Percentiles rank a stretch among this genome's conserved stretches.
These are phyloP conservation scores for Fusarium sp. DNA, from an alignment of 2,329 filamentous ascomycete genomes.

Conservation along the genomic window DNA sequence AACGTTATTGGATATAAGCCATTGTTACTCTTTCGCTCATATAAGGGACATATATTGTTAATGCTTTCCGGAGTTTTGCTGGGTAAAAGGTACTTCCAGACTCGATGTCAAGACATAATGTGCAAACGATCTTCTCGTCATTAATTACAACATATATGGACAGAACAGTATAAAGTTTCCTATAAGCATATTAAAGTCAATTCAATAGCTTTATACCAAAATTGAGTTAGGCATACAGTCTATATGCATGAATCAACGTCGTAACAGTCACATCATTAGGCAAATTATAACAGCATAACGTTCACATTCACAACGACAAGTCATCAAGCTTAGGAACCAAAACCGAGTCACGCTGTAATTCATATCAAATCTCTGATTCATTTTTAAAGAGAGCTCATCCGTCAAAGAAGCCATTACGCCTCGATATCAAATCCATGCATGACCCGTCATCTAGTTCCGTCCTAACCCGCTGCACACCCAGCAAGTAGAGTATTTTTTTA, in stretches of 20 bases:
- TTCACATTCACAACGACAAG: slow-evolving; percentile 5
- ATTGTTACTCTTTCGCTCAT: too few relatives aligned
- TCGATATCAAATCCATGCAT: slow-evolving; percentile 55
- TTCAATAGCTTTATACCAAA: too few relatives aligned
- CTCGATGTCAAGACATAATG: too few relatives aligned
- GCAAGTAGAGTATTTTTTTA: slow-evolving; percentile 51
- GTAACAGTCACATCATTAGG: slow-evolving; percentile 3
- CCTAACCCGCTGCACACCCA: slow-evolving; percentile 57
- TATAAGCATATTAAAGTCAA: too few relatives aligned
- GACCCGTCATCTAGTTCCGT: slow-evolving; percentile 47
- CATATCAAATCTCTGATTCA: slow-evolving; percentile 54
- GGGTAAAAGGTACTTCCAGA: too few relatives aligned
- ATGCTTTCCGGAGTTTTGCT: too few relatives aligned
- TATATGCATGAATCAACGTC: not conserved
- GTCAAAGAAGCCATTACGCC: slow-evolving; percentile 56
- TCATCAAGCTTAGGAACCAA: slow-evolving; percentile 32
- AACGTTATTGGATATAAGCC: too few relatives aligned
- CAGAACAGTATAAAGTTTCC: too few relatives aligned
- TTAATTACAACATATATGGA: too few relatives aligned
- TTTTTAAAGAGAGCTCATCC: slow-evolving; percentile 53
- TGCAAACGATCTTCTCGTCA: too few relatives aligned
- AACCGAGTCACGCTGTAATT: slow-evolving; percentile 45
- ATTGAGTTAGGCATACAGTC: not conserved
- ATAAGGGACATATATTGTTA: too few relatives aligned
- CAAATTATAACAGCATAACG: not conserved